Base-by-base conservation (phyloP, 495 filamentous ascomycete genomes). In the Hypoxylon perforatum region DNA sequence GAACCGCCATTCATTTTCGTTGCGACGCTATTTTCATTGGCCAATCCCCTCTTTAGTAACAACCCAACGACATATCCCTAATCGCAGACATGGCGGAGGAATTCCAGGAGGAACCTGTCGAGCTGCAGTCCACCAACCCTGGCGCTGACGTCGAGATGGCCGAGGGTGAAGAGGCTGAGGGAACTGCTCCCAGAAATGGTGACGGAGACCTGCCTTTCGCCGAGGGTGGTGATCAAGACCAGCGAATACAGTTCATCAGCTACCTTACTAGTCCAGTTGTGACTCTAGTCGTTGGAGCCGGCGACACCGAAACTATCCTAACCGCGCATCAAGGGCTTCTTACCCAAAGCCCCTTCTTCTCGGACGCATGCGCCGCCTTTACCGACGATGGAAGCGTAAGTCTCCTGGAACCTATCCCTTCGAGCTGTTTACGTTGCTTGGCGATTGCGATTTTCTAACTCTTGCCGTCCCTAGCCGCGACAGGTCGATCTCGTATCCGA, bases 281-380 rank as follows among this genome's bases (percentile, higher is more conserved):
- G 35, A 88, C 89, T 18, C 78, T 97, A 15, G 65, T 87, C n/a
- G 82, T 96, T 22, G 94, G 94, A 23, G 70, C 73, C 36, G 86
- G 86, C 35, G 85, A 86, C 8, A 72, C 79, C 2, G 80, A 87
- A 65, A 87, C 87, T 8, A 76, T 86, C 14, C 83, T 97, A 21
- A 88, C 82, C 8, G 93, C 92, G 5, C 94, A 97, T 72, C 91
- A 96, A 74, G 87, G 77, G 12, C 82, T 97, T 47, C 84, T 98
- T 35, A 71, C 81, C 3, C 84, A 87, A 62, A 93, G 90, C 19
- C 90, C 93, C 3, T 92, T 83, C 67, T 91, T 98, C 75, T 77
- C 81, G n/a, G 83, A 88, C 15, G 76, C 81, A 1, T 88, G 89
- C 64, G 75, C 80, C 8, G 73, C 85, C 22, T 89, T 91, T 61